Conservation (phyloP, 176 grass and related monocot genomes). For the Eragrostis nindensis region DNA sequence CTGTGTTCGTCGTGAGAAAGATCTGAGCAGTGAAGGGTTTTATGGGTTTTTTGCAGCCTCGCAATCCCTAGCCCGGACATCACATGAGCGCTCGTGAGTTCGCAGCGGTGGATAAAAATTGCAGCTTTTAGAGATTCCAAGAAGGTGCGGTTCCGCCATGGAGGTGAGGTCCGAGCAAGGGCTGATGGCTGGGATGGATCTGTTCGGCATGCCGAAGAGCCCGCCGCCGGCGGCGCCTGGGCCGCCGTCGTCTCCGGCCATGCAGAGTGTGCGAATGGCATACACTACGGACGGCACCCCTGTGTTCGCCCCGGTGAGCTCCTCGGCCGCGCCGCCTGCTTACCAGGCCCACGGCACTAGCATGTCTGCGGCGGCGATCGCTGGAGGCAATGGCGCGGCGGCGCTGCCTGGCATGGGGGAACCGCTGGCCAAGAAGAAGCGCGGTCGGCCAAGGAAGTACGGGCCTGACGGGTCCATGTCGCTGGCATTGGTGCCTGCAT, state of each 20-base stretch:
- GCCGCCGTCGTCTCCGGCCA: slow-evolving; percentile 44
- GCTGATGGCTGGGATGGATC: slow-evolving; percentile 74
- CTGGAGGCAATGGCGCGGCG: slow-evolving; percentile 54
- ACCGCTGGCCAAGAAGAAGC: slow-evolving; percentile 71
- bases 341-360: slow-evolving; percentile 49
- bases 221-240: slow-evolving; percentile 37
- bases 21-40: slow-evolving; percentile 50
- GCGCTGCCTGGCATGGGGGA: slow-evolving; percentile 51
- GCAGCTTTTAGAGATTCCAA: slow-evolving; percentile 42
- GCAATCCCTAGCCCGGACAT: slow-evolving; percentile 36
- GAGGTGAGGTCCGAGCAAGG: slow-evolving; percentile 91
- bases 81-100: slow-evolving; percentile 43
- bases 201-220: slow-evolving; percentile 77
- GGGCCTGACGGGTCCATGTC: slow-evolving; percentile 78
- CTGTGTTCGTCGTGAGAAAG: slow-evolving; percentile 36
- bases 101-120: slow-evolving; percentile 38
- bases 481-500: slow-evolving; percentile 50
- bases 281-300: slow-evolving; percentile 88
- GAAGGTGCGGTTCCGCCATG: slow-evolving; percentile 52
- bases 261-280: slow-evolving; percentile 78
- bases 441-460: slow-evolving; percentile 94
- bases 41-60: slow-evolving; percentile 49
- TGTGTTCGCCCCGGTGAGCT: slow-evolving; percentile 70
- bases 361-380: slow-evolving; percentile 7
- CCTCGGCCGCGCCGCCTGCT: slow-evolving; percentile 43